Evolutionary conservation across 2,329 filamentous ascomycete species (phyloP).

Genomic region (Aspergillus jensenii): DNA sequence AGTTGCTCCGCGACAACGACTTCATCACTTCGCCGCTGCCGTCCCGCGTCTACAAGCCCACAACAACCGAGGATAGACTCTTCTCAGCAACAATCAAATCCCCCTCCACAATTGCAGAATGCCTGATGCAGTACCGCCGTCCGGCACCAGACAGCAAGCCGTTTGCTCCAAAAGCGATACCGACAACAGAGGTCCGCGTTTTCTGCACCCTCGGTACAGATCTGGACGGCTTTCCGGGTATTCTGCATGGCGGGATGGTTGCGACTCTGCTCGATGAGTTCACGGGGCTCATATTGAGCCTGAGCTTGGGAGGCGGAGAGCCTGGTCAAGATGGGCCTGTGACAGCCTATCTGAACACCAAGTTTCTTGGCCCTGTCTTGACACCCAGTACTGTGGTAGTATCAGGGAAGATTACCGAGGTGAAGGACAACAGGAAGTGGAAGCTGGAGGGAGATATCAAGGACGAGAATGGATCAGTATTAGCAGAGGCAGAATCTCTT

Average conservation of each 20-base stretch:
- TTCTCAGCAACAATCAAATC: slow-evolving; percentile 13
- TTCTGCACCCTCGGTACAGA: slow-evolving; percentile 28
- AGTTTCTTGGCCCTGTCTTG: slow-evolving; percentile 17
- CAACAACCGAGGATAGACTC: slow-evolving; percentile 12
- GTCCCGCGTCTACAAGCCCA: slow-evolving; percentile 2
- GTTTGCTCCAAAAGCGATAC: background rate
- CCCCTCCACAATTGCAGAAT: slow-evolving; percentile 10
- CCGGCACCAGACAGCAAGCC: background rate
- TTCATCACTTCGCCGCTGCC: slow-evolving; percentile 7
- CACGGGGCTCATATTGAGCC: slow-evolving; percentile 20
- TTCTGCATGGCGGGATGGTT: slow-evolving; percentile 30
- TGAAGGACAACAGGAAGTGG: slow-evolving; percentile 17
- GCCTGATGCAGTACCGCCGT: slow-evolving; percentile 8
- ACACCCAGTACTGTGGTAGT: slow-evolving; percentile 19
- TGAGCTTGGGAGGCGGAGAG: slow-evolving; percentile 4
- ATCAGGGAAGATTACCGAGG: slow-evolving; percentile 11
- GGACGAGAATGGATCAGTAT: slow-evolving; percentile 10
- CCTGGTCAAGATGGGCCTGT: slow-evolving; percentile 12
- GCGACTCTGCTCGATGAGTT: slow-evolving; percentile 27
- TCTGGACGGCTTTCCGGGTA: slow-evolving; percentile 26
- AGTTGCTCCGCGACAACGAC: slow-evolving; percentile 7
- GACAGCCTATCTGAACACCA: slow-evolving; percentile 25
- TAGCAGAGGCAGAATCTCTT: slow-evolving; percentile 15
- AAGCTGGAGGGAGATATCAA: slow-evolving; percentile 16
- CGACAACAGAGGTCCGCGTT: slow-evolving; percentile 21